Conservation (phyloP, 2,329 filamentous ascomycete genomes). For the Cladosporium cucumerinum region DNA sequence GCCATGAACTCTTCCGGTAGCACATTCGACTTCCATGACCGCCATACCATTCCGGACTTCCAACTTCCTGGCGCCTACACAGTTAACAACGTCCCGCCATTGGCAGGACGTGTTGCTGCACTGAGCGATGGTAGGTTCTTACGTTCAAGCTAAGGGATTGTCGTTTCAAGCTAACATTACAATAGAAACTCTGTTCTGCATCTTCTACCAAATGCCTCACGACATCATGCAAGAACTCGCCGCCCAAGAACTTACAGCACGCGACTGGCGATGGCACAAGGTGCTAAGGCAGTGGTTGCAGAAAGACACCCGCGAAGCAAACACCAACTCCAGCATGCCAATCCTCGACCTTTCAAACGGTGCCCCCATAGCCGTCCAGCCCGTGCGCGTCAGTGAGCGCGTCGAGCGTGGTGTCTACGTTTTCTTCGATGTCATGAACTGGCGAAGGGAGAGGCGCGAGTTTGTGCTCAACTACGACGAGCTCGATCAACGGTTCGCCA, state of each 20-base stretch:
- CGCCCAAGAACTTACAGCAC: constrained; percentile 56
- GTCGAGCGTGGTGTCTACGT: constrained; percentile 53
- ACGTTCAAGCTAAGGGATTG: not conserved
- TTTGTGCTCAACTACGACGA: constrained; percentile 53
- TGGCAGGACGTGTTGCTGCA: constrained; percentile 41
- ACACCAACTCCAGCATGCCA: constrained; percentile 27
- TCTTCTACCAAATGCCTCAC: constrained; percentile 66
- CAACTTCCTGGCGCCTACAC: constrained; percentile 61
- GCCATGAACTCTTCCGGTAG: constrained; percentile 33
- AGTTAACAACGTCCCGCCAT: constrained; percentile 62
- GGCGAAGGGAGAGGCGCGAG: constrained; percentile 51
- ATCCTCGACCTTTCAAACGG: constrained; percentile 30
- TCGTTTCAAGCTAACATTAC: constrained; percentile 24
- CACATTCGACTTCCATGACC: constrained; percentile 41
- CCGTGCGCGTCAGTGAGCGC: constrained; percentile 45
- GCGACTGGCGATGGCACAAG: constrained; percentile 56
- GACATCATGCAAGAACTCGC: constrained; percentile 65
- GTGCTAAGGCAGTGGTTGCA: constrained; percentile 54
- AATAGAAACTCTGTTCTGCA: constrained; percentile 65
- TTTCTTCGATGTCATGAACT: constrained; percentile 54
- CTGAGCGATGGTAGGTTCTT: constrained; percentile 34
- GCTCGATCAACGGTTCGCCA: constrained; percentile 39
- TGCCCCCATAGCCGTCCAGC: constrained; percentile 30
- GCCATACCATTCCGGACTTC: constrained; percentile 62
- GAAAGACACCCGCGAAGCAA: constrained; percentile 46